These are phyloP conservation scores for Geopyxis carbonaria DNA, from an alignment of 495 filamentous ascomycete genomes.

Conservation along the genomic window DNA sequence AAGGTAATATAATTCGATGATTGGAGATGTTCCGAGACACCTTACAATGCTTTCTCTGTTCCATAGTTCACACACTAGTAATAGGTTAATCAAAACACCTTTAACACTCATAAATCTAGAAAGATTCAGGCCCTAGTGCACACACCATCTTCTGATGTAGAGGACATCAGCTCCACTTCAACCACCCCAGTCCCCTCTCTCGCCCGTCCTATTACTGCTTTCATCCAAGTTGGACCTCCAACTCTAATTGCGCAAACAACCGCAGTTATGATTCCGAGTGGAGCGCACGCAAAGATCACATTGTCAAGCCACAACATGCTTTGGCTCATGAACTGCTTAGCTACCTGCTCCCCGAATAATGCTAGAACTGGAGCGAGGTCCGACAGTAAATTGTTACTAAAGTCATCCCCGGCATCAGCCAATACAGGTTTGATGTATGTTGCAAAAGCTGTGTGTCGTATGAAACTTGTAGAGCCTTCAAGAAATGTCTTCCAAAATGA, in stretches of 20 bases:
- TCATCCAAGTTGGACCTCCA: slow-evolving; percentile 34
- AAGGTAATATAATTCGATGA: background rate
- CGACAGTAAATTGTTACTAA: slow-evolving; percentile 10
- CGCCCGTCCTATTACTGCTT: slow-evolving; percentile 34
- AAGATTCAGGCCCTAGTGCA: too few relatives aligned
- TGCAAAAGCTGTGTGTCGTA: too few relatives aligned
- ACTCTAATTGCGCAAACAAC: slow-evolving; percentile 38
- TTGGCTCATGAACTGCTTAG: slow-evolving; percentile 42
- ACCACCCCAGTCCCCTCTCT: slow-evolving; percentile 21
- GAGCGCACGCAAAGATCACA: slow-evolving; percentile 37
- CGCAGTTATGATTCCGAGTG: slow-evolving; percentile 39
- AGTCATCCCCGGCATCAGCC: slow-evolving; percentile 7
- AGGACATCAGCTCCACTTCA: slow-evolving; percentile 24
- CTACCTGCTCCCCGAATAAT: slow-evolving; percentile 34
- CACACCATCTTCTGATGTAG: slow-evolving; percentile 14
- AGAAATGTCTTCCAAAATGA: too few relatives aligned
- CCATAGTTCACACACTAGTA: slow-evolving; percentile 15
- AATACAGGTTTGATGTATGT: too few relatives aligned
- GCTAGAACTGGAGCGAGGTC: slow-evolving; percentile 25
- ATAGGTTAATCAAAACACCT: slow-evolving; percentile 17
- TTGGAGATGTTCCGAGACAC: slow-evolving; percentile 2
- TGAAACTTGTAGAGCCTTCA: too few relatives aligned
- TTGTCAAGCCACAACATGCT: slow-evolving; percentile 33
- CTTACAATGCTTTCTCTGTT: slow-evolving; percentile 12
- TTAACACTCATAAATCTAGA: too few relatives aligned